Percentiles rank a stretch among this genome's conserved stretches.
These are phyloP conservation scores for Brassica napus DNA, from an alignment of 345 rosid species.

Conservation along the genomic window DNA sequence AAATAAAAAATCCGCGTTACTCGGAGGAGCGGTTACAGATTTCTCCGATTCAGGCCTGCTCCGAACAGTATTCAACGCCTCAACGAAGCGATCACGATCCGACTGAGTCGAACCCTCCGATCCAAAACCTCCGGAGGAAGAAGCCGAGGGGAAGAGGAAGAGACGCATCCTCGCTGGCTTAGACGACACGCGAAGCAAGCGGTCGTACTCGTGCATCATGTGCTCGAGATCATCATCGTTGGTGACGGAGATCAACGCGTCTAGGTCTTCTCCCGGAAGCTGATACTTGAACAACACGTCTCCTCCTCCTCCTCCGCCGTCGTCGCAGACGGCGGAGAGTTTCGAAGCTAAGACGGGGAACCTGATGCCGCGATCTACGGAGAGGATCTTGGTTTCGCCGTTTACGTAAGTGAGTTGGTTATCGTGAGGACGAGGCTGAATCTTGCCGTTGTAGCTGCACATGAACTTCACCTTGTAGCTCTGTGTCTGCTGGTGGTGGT, in stretches of 20 bases:
- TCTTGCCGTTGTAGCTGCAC: slow-evolving; percentile 94
- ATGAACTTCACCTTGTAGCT: slow-evolving; percentile 71
- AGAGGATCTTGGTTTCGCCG: slow-evolving; percentile 88
- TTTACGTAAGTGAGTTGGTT: slow-evolving; percentile 81
- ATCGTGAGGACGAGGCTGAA: slow-evolving; percentile 93
- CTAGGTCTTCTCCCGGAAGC: slow-evolving; percentile 93
- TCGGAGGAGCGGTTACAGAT: slow-evolving; percentile 35
- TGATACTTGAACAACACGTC: slow-evolving; percentile 80
- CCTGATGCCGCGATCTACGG: slow-evolving; percentile 70
- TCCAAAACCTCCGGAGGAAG: slow-evolving; percentile 42
- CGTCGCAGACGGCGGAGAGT: slow-evolving; percentile 59
- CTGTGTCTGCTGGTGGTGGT: slow-evolving; percentile 34
- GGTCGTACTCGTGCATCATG: slow-evolving; percentile 94
- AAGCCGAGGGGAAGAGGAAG: slow-evolving; percentile 58
- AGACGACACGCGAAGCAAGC: slow-evolving; percentile 61
- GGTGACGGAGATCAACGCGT: slow-evolving; percentile 90
- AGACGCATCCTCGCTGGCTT: slow-evolving; percentile 89
- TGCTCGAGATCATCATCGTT: slow-evolving; percentile 93
- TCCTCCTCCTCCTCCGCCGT: slow-evolving; percentile 20
- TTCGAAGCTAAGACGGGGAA: slow-evolving; percentile 60
- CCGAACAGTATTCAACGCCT: slow-evolving; percentile 56
- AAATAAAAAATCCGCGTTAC: slow-evolving; percentile 71
- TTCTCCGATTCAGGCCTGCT: slow-evolving; percentile 39
- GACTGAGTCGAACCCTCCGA: slow-evolving; percentile 58
- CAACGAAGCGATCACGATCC: slow-evolving; percentile 80